These are phyloP conservation scores for Cordyceps cicadae DNA, from an alignment of 2,329 filamentous ascomycete genomes.

Conservation along the genomic window DNA sequence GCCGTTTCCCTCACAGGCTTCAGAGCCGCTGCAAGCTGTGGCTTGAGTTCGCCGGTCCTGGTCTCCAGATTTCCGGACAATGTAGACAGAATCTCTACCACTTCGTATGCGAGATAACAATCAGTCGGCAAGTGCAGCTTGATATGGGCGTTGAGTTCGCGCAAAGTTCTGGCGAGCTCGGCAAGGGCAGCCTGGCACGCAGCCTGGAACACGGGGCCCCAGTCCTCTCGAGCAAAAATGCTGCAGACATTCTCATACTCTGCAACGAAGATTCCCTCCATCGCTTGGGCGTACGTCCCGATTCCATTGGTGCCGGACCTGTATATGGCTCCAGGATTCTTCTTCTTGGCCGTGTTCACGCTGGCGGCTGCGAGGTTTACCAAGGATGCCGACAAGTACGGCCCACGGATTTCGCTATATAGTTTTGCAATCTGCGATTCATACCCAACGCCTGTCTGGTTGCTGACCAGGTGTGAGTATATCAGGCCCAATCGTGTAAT, in stretches of 20 bases:
- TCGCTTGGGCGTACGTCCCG: conserved; percentile 74
- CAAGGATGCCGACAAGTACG: conserved; percentile 74
- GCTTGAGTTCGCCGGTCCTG: conserved; percentile 78
- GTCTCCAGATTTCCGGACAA: conserved; percentile 73
- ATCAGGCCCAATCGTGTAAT: conserved; percentile 70
- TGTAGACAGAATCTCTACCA: conserved; percentile 79
- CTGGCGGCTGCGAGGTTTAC: conserved; percentile 84
- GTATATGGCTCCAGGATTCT: conserved; percentile 75
- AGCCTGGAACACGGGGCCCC: conserved; percentile 67
- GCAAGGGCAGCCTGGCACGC: conserved; percentile 71
- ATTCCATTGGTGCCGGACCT: conserved; percentile 85
- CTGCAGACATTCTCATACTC: conserved; percentile 88
- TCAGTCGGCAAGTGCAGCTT: conserved; percentile 79
- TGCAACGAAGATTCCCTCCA: conserved; percentile 78
- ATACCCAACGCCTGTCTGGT: conserved; percentile 41
- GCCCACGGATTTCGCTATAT: conserved; percentile 77
- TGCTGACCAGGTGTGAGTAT: conserved; percentile 64
- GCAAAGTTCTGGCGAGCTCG: conserved; percentile 76
- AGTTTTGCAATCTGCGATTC: conserved; percentile 70
- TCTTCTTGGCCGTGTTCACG: conserved; percentile 73
- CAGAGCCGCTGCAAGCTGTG: conserved; percentile 71
- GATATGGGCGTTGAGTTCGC: conserved; percentile 85
- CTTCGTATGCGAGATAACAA: conserved; percentile 91
- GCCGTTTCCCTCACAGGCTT: conserved; percentile 89
- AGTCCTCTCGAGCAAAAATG: conserved; percentile 80